phyloP scores from a whole-genome alignment of 1,284 basidiomycete genomes.

The Termitomyces sp. region DNA sequence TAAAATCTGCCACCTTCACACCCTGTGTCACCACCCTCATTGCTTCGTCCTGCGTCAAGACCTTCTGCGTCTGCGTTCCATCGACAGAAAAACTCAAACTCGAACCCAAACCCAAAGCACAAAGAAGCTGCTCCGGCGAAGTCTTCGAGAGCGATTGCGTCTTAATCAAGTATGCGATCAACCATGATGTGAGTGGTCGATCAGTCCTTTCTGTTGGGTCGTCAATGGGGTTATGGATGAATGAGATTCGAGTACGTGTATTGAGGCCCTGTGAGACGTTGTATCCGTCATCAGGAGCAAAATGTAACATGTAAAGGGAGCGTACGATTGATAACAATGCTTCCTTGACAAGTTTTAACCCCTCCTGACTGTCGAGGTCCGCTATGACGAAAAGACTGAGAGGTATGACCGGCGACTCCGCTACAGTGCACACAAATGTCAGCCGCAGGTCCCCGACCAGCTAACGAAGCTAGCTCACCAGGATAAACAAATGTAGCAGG shows the following conservation, averaged over 20 bases:
- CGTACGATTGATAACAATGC: conserved; percentile 64
- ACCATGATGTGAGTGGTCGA: conserved; percentile 29
- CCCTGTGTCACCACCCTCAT: conserved; percentile 31
- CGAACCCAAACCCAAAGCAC: conserved; percentile 35
- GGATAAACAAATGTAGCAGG: conserved; percentile 59
- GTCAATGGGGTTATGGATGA: conserved; percentile 56
- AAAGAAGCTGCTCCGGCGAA: conserved; percentile 33
- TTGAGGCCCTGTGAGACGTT: conserved; percentile 31
- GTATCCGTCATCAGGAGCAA: neutral
- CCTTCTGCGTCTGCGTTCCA: conserved; percentile 28
- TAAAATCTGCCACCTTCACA: conserved; percentile 28
- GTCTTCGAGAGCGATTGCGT: conserved; percentile 33
- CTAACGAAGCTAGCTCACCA: conserved; percentile 29
- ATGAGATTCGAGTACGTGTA: conserved; percentile 48
- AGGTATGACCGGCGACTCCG: conserved; percentile 33
- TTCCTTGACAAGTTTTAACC: conserved; percentile 52
- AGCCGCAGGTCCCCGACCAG: neutral
- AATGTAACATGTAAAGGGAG: conserved; percentile 6
- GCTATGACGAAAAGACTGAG: conserved; percentile 69
- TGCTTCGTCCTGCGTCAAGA: conserved; percentile 28
- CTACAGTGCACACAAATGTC: conserved; percentile 17
- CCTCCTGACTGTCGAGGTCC: conserved; percentile 69
- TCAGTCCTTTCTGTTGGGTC: conserved; percentile 13
- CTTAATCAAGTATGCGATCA: conserved; percentile 43
- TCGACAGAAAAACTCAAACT: conserved; percentile 19